Conservation (phyloP, 352 stramenopile genomes). For the Phytophthora quininea region DNA sequence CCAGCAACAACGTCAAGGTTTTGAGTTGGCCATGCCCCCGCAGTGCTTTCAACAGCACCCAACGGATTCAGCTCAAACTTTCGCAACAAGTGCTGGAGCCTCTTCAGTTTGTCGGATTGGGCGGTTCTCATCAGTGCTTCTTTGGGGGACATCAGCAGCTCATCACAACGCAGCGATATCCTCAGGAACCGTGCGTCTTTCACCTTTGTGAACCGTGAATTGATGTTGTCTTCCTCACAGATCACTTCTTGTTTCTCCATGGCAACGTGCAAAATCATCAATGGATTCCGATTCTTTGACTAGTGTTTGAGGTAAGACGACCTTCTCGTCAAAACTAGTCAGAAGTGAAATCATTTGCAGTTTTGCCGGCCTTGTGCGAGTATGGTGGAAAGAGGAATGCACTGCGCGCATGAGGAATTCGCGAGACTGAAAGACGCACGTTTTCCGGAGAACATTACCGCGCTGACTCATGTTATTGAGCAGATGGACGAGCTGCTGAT, state of each 20-base stretch:
- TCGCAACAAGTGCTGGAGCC: background rate
- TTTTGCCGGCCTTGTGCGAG: background rate
- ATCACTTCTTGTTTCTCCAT: too few species aligned
- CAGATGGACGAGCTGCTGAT: constrained; percentile 6
- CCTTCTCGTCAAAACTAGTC: too few species aligned
- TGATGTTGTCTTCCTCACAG: too few species aligned
- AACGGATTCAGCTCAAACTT: background rate
- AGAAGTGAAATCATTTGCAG: too few species aligned
- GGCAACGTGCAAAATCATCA: too few species aligned
- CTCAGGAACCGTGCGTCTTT: background rate
- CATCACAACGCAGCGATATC: background rate
- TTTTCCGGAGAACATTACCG: constrained; percentile 1
- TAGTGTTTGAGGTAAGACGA: too few species aligned
- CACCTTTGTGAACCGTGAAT: background rate
- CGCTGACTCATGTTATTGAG: constrained; percentile 6
- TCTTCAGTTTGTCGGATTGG: background rate
- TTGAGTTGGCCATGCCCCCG: background rate
- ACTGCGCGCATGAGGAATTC: background rate
- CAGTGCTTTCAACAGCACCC: background rate
- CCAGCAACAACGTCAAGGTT: background rate
- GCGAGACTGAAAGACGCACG: background rate
- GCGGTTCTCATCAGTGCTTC: background rate
- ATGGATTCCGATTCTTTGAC: too few species aligned
- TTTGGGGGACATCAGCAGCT: background rate
- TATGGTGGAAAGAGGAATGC: background rate